These are phyloP conservation scores for Diaporthe batatas DNA, from an alignment of 2,329 filamentous ascomycete genomes.

Conservation along the genomic window DNA sequence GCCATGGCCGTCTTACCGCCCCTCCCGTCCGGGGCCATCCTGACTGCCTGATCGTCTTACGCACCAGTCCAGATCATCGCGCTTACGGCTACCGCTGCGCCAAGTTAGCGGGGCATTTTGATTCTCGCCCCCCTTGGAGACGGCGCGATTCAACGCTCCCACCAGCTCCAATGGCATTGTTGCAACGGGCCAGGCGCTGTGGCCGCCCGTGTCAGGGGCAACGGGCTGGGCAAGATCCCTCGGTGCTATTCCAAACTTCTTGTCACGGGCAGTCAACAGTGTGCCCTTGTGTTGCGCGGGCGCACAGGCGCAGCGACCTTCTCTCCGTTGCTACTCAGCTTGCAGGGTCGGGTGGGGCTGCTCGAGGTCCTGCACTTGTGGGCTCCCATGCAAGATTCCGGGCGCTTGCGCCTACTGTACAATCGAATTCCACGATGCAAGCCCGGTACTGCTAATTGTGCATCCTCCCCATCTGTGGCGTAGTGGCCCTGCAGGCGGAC, in stretches of 20 bases:
- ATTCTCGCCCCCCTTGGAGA: slow-evolving; percentile 11
- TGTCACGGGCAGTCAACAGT: not conserved
- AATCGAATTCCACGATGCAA: slow-evolving; percentile 28
- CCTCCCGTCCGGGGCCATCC: slow-evolving; percentile 30
- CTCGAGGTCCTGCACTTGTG: slow-evolving; percentile 3
- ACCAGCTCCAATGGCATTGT: slow-evolving; percentile 17
- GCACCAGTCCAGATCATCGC: slow-evolving; percentile 29
- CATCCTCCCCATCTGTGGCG: slow-evolving; percentile 39
- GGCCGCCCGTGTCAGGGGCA: slow-evolving; percentile 26
- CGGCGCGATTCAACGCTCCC: slow-evolving; percentile 25
- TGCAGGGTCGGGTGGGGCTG: slow-evolving; percentile 30
- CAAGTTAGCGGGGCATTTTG: slow-evolving; percentile 31
- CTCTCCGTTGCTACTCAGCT: not conserved
- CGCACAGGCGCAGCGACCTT: not conserved
- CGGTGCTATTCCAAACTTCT: not conserved
- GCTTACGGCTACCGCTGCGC: slow-evolving; percentile 36
- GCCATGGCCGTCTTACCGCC: slow-evolving; percentile 33
- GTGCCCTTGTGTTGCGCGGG: not conserved
- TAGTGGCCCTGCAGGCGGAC: slow-evolving; percentile 40
- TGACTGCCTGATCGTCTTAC: slow-evolving; percentile 32
- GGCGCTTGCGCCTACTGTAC: slow-evolving; percentile 30
- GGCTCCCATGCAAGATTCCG: slow-evolving; percentile 39
- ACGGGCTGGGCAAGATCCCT: not conserved
- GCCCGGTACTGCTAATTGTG: slow-evolving; percentile 24
- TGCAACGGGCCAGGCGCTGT: slow-evolving; percentile 16